These are phyloP conservation scores for Arbutus unedo DNA, from an alignment of 148 eudicot species.

Conservation along the genomic window DNA sequence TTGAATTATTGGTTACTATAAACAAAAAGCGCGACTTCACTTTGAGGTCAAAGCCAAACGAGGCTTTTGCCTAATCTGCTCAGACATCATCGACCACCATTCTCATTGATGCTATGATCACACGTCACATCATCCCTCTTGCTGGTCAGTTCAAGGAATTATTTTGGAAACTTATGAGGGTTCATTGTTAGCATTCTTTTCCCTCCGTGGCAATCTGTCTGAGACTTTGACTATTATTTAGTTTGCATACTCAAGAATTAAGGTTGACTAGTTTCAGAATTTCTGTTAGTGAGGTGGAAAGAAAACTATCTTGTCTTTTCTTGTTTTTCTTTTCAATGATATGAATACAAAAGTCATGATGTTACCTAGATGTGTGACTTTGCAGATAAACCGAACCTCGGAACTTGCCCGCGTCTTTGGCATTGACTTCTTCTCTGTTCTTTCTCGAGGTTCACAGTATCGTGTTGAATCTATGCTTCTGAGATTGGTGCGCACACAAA, in stretches of 20 bases:
- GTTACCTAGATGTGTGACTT: constrained; percentile 18
- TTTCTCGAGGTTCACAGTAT: constrained; percentile 97
- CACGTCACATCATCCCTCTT: not conserved
- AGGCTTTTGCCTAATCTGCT: too few relatives aligned
- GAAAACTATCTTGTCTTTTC: not conserved
- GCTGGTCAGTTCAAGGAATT: not conserved
- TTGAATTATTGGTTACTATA: too few relatives aligned
- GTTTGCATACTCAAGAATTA: not conserved
- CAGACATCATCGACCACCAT: too few relatives aligned
- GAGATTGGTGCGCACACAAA: constrained; percentile 86
- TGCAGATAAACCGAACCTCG: constrained; percentile 86
- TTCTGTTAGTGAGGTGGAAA: not conserved
- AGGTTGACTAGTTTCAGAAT: not conserved
- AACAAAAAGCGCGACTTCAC: too few relatives aligned
- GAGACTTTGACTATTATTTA: not conserved
- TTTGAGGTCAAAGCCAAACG: too few relatives aligned
- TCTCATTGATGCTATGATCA: too few relatives aligned
- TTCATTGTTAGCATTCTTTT: not conserved
- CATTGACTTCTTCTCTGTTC: constrained; percentile 92
- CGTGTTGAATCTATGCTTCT: constrained; percentile 98
- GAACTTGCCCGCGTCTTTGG: constrained; percentile 98
- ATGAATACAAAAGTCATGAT: not conserved
- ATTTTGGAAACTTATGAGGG: not conserved
- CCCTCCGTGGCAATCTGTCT: not conserved
- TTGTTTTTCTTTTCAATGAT: not conserved